phyloP scores from a whole-genome alignment of 2,329 filamentous ascomycete species.

The Neoascochyta sp. region DNA sequence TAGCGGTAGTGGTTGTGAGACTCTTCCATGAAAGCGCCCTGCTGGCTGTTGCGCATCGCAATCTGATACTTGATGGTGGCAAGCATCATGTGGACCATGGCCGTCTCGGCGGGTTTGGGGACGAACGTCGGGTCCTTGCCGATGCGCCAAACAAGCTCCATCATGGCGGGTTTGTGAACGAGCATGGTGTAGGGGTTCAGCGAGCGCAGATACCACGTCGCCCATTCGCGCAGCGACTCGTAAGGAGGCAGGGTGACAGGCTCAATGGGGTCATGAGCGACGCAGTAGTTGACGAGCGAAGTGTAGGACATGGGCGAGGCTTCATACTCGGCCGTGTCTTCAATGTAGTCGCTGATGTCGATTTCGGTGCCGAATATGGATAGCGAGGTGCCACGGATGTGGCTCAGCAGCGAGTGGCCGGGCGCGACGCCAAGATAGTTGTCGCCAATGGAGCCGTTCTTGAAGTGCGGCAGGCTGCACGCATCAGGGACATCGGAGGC shows the following conservation, averaged over 20 bases:
- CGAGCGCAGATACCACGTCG: constrained; percentile 71
- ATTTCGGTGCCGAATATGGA: constrained; percentile 76
- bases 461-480: constrained; percentile 45
- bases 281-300: constrained; percentile 63
- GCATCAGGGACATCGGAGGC: constrained; percentile 15
- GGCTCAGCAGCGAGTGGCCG: constrained; percentile 63
- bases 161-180: constrained; percentile 71
- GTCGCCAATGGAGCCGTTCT: constrained; percentile 51
- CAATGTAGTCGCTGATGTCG: constrained; percentile 70
- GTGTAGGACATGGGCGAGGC: constrained; percentile 62
- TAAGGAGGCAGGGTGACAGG: constrained; percentile 59
- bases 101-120: constrained; percentile 61
- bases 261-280: constrained; percentile 53
- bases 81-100: constrained; percentile 74
- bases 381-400: constrained; percentile 72
- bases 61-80: constrained; percentile 75
- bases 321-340: constrained; percentile 59
- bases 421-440: constrained; percentile 64
- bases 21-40: constrained; percentile 53
- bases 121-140: constrained; percentile 67
- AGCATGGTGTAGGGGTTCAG: constrained; percentile 70
- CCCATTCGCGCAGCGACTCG: constrained; percentile 63
- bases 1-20: constrained; percentile 79
- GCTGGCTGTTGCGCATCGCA: constrained; percentile 60
- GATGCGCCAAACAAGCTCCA: constrained; percentile 67